Evolutionary conservation across 2,329 filamentous ascomycete genomes (phyloP).

Genomic region (Verticillium isaacii): DNA sequence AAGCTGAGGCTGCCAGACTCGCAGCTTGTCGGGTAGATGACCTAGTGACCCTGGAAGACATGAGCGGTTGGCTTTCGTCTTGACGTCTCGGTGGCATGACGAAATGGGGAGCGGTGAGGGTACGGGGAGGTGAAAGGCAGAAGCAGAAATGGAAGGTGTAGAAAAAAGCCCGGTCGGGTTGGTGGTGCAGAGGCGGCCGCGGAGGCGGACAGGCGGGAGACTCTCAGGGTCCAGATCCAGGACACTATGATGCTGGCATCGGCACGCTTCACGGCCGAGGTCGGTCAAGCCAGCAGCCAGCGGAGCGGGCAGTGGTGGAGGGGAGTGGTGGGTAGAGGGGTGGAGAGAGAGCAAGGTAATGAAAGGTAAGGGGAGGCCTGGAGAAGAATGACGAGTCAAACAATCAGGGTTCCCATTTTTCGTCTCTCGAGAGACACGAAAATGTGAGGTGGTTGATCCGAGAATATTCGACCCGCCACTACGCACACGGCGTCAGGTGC

Average conservation of each 20-base stretch:
- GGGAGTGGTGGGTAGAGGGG: constrained; percentile 4
- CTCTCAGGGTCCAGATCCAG: background rate
- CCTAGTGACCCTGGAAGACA: constrained; percentile 95
- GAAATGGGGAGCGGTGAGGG: constrained; percentile 19
- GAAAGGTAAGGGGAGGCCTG: background rate
- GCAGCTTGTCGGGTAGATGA: constrained; percentile 89
- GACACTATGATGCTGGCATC: background rate
- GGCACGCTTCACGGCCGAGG: background rate
- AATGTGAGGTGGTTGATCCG: background rate
- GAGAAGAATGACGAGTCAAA: constrained; percentile 1
- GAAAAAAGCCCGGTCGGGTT: constrained; percentile 1
- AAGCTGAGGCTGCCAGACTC: constrained; percentile 49
- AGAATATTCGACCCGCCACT: background rate
- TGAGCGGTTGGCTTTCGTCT: constrained; percentile 53
- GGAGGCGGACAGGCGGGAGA: background rate
- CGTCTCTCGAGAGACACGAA: background rate
- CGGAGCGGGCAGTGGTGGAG: background rate
- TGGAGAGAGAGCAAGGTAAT: constrained; percentile 9
- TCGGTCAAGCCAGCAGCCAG: background rate
- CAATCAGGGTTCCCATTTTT: background rate
- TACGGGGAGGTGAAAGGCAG: constrained; percentile 15
- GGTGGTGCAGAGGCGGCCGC: no score
- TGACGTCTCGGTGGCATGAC: constrained; percentile 1
- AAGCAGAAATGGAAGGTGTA: constrained; percentile 10
- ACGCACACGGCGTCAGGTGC: background rate